Conservation (phyloP, 2,329 filamentous ascomycete genomes). For the Trichophyton mentagrophytes region DNA sequence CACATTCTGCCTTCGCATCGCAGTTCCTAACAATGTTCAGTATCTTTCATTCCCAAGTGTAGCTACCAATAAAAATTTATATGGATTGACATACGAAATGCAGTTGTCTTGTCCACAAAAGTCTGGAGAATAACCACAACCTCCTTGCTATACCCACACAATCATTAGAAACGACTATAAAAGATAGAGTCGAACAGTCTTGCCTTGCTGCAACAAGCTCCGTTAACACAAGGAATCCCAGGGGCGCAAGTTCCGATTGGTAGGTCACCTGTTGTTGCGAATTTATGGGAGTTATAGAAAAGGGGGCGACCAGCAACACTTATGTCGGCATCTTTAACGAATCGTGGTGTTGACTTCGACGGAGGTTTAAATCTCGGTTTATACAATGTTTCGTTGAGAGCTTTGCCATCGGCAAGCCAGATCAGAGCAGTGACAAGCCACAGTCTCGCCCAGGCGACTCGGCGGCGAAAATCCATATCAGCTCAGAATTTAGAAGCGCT, state of each 20-base stretch:
- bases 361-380: not conserved
- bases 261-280: not conserved
- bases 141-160: not conserved
- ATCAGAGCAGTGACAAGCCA: not conserved
- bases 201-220: conserved; percentile 5
- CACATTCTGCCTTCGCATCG: conserved; percentile 25
- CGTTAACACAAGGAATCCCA: not conserved
- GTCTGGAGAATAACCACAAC: conserved; percentile 13
- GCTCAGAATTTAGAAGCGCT: not conserved
- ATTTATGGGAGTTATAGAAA: not conserved
- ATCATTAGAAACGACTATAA: not conserved
- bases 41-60: not conserved
- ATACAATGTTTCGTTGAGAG: not conserved
- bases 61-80: not conserved
- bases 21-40: conserved; percentile 18
- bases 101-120: conserved; percentile 17
- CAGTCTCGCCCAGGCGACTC: not conserved
- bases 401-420: not conserved
- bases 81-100: conserved; percentile 3
- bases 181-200: not conserved
- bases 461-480: not conserved
- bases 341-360: not conserved
- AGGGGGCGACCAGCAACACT: not conserved
- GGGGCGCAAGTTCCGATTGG: not conserved
- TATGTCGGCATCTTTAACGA: not conserved